phyloP scores from a whole-genome alignment of 1,139 yeast species.

The Geotrichum fermentans region DNA sequence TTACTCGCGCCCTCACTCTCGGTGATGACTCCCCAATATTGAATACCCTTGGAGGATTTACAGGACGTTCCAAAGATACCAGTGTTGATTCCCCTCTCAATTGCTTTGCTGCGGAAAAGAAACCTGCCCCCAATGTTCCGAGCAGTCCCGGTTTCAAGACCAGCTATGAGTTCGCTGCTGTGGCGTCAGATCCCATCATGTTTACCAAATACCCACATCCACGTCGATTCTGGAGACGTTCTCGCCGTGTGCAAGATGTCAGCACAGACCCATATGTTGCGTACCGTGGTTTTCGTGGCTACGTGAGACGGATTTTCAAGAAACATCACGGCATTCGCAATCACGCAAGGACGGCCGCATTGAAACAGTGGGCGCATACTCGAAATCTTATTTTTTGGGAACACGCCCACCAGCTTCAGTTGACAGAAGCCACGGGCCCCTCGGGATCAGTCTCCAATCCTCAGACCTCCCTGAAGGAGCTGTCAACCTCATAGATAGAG shows the following conservation, averaged over 20 bases:
- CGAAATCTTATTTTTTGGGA: conserved; percentile 11
- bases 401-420: neutral
- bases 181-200: conserved; percentile 13
- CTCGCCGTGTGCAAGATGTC: neutral
- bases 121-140: neutral
- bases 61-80: neutral
- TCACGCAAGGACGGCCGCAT: neutral
- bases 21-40: neutral
- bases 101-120: neutral
- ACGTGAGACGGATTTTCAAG: conserved; percentile 10
- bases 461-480: neutral
- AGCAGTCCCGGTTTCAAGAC: neutral
- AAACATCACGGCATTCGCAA: neutral
- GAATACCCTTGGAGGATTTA: neutral
- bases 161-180: neutral
- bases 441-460: neutral
- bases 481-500: conserved; percentile 4
- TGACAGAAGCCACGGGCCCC: too few relatives aligned
- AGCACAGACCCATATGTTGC: conserved; percentile 1
- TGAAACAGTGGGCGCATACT: conserved; percentile 9
- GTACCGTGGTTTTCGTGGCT: conserved; percentile 9
- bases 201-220: neutral
- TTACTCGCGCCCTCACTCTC: conserved; percentile 5
- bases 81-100: neutral
- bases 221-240: conserved; percentile 8